Base-by-base conservation (phyloP, 495 filamentous ascomycete species). In the Penicillium waksmanii region DNA sequence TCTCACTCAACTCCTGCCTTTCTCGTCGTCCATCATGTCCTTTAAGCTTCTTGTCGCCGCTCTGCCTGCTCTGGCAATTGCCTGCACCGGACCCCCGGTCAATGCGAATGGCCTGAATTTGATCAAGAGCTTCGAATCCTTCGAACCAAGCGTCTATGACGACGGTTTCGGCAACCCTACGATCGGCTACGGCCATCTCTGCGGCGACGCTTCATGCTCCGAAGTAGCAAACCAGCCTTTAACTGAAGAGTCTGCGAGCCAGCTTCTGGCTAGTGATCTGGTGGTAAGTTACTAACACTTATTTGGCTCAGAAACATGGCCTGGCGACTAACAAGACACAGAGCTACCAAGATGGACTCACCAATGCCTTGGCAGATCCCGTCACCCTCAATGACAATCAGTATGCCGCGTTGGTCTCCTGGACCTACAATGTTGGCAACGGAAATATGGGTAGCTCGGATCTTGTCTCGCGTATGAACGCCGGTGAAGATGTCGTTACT, bases 101-200 rank as follows among this genome's bases (percentile, higher is more conserved):
- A 80, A 79, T 60, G 51, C 55, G 15, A 71, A 72, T 12, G 75
- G 74, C 18, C 47, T 78, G 6, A 48, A 67, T 46, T 61, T 79
- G 11, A 73, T 80, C 56, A 73, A 77, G 47, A 57, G 68, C 52
- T 80, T 75, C 48, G 76, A 80, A 56, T 68, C 69, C 9, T 78
- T 70, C 54, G 55, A 67, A 21, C 53, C 73, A 9, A 58, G 33
- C 18, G 64, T 67, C 15, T 71, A 71, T 51, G 69, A 66, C 31
- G 79, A 84, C 53, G 74, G 76, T 13, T 74, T 71, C 56, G 78
- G 78, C 33, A 66, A 79, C 42, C 77, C 78, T 0, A 84, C 78
- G 31, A 70, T 84, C 17, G 81, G 81, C 33, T 84, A 82, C 60
- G 81, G 81, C 47, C 81, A 84, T 61, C 73, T 80, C 13, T 84